These are phyloP conservation scores for Trametes elegans DNA, from an alignment of 768 basidiomycete species.

Conservation along the genomic window DNA sequence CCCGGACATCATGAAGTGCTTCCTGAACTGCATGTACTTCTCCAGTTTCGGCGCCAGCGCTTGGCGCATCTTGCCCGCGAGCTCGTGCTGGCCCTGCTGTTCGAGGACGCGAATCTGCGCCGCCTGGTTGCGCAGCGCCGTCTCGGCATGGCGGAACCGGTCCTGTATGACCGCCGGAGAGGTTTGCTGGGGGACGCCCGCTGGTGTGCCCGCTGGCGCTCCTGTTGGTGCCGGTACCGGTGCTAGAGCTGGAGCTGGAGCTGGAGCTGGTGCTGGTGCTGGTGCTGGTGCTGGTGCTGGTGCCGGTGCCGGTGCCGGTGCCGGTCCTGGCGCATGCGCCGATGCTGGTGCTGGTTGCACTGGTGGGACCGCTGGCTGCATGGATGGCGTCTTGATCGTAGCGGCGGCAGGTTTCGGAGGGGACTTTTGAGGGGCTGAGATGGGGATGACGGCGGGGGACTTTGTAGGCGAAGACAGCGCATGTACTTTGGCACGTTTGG, in stretches of 20 bases:
- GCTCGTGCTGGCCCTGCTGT: neutral
- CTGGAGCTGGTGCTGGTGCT: slow-evolving; percentile 20
- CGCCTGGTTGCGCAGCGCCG: neutral
- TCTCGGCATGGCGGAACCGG: neutral
- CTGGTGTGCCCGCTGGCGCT: slow-evolving; percentile 14
- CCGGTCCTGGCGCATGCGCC: neutral
- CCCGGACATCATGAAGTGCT: neutral
- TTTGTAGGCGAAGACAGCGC: slow-evolving; percentile 7
- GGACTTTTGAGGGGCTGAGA: neutral
- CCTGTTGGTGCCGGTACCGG: slow-evolving; percentile 23
- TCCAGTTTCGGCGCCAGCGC: neutral
- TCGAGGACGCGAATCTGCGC: neutral
- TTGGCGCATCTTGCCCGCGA: neutral
- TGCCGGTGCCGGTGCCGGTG: neutral
- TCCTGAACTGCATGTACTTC: slow-evolving; percentile 1
- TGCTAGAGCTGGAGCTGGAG: neutral
- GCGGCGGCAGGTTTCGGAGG: neutral
- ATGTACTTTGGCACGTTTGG: slow-evolving; percentile 13
- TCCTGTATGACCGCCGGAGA: neutral
- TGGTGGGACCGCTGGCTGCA: neutral
- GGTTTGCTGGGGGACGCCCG: neutral
- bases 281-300: neutral
- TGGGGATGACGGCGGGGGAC: slow-evolving; percentile 1
- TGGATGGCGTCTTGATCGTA: neutral
- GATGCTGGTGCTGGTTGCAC: neutral